Conservation (phyloP, 352 stramenopile genomes). For the Phytophthora tentaculata region DNA sequence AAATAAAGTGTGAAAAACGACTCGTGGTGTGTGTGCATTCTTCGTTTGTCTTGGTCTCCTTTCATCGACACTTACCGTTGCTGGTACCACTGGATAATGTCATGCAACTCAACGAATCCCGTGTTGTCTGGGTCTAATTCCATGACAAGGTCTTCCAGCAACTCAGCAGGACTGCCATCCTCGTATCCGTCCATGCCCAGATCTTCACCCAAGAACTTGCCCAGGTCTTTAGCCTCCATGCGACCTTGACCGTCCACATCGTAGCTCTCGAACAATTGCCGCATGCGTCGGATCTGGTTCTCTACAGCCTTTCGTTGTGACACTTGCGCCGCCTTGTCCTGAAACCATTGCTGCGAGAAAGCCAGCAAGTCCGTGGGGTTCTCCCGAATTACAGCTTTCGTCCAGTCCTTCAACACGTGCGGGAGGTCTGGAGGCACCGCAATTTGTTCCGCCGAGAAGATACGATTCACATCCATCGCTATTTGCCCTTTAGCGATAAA, state of each 20-base stretch:
- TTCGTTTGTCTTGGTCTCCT: too few species aligned
- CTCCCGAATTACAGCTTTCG: slow-evolving; percentile 88
- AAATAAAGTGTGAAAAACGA: slow-evolving; percentile 36
- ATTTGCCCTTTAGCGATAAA: background rate
- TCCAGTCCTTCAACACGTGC: slow-evolving; percentile 90
- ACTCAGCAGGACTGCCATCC: slow-evolving; percentile 46
- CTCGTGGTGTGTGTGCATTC: background rate
- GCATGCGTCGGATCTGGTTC: slow-evolving; percentile 69
- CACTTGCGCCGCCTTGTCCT: slow-evolving; percentile 71
- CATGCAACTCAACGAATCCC: slow-evolving; percentile 82
- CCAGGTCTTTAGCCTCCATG: slow-evolving; percentile 80
- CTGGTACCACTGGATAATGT: slow-evolving; percentile 87
- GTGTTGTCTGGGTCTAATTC: slow-evolving; percentile 78
- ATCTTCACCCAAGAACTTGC: slow-evolving; percentile 71
- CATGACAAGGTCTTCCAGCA: slow-evolving; percentile 70
- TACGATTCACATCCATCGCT: slow-evolving; percentile 91
- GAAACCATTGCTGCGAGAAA: slow-evolving; percentile 90
- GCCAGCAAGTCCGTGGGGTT: slow-evolving; percentile 75
- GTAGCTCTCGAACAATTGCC: slow-evolving; percentile 80
- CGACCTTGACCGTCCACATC: slow-evolving; percentile 82
- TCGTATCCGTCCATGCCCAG: slow-evolving; percentile 62
- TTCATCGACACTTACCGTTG: slow-evolving; percentile 52
- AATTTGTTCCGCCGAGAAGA: slow-evolving; percentile 94
- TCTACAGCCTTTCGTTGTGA: slow-evolving; percentile 72
- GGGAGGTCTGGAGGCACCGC: slow-evolving; percentile 88